Evolutionary conservation across 2,329 filamentous ascomycete genomes (phyloP).

Genomic region (Nakataea oryzae): DNA sequence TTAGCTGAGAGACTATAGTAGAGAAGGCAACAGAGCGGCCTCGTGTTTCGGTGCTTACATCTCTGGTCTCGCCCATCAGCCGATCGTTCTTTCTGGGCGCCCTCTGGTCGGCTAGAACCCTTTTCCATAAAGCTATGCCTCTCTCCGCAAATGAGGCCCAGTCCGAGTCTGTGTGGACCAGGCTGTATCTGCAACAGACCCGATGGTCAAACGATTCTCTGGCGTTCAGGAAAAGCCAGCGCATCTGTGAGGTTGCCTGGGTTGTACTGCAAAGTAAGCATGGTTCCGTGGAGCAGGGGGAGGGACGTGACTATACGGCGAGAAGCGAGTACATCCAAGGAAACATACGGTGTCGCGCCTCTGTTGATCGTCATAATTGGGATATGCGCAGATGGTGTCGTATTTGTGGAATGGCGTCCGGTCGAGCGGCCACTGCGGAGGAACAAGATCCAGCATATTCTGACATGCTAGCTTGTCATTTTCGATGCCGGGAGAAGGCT

Average conservation of each 20-base stretch:
- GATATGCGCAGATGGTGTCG: not conserved
- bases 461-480: too few species aligned
- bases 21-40: too few species aligned
- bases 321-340: not conserved
- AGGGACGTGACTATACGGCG: too few species aligned
- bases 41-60: too few species aligned
- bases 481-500: too few species aligned
- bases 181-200: not conserved
- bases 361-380: not conserved
- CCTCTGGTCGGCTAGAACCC: not conserved
- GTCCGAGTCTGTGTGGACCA: not conserved
- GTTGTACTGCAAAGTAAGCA: too few species aligned
- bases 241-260: too few species aligned
- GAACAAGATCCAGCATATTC: not conserved
- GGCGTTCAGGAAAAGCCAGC: too few species aligned
- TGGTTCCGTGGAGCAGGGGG: too few species aligned
- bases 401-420: too few species aligned
- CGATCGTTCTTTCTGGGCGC: not conserved
- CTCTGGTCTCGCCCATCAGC: not conserved
- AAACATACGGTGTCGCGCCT: not conserved
- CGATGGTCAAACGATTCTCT: too few species aligned
- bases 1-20: too few species aligned
- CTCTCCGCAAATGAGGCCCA: not conserved
- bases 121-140: not conserved
- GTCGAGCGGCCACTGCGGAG: not conserved